Evolutionary conservation across 371 early-diverging fungal species (phyloP), one percentile per base, ranked within the genome.

Genomic region (Chytridiales sp.): DNA sequence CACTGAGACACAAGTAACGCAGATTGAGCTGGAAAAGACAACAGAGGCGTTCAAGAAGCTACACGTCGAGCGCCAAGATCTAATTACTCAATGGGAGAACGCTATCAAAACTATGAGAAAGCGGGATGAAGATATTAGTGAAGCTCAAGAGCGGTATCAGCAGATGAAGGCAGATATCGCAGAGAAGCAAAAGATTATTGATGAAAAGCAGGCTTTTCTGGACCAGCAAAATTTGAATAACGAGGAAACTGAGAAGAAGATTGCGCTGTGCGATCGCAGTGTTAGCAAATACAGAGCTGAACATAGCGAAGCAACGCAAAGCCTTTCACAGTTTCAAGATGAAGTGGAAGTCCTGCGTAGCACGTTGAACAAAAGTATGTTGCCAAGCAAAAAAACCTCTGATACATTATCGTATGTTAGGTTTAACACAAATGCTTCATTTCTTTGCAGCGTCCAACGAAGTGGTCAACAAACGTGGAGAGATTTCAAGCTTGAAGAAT

Each of bases 1-100:
- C 9, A 79, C 82, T 1, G 82, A 82, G 56, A 80, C 81, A 4
- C 78, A 79, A 49, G 81, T 79, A 0, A 62, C 78, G 15, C 83
- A 81, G 40, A 76, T 79, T 21, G 83, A 82, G 58, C 61, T 82
- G 35, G 81, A 77, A 39, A 69, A 74, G 47, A 72, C 79, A 5
- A 74, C 81, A 6, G 76, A 73, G 42, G 71, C 64, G 21, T 81
- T 82, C 64, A 73, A 74, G 40, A 42, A 60, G 43, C 57, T 79
- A 39, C 80, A 82, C 51, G 50, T 68, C 15, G 81, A 80, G 65
- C 64, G 83, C 17, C 76, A 77, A 54, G 73, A 77, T 15, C 55
- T 82, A 34, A 75, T 82, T 19, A 40, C 62, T 32, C 76, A 79
- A 43, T 82, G 83, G 83, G 78, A 82, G 51, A 50, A 46, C 2